These are phyloP conservation scores for Salix caprea DNA, from an alignment of 345 rosid genomes.

Conservation along the genomic window DNA sequence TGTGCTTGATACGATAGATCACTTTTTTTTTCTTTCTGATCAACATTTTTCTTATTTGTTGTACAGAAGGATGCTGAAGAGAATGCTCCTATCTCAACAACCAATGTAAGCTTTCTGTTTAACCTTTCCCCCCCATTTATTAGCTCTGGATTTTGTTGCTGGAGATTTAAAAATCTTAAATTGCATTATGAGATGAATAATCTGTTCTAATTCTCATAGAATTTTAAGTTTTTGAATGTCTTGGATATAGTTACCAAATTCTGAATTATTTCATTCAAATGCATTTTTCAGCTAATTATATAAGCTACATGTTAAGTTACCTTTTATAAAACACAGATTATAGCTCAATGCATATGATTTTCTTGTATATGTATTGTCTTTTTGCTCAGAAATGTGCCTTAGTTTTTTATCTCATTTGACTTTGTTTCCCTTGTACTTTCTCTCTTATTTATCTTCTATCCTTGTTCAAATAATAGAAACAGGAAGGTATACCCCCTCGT, in stretches of 20 bases:
- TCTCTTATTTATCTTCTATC: neutral
- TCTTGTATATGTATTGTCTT: neutral
- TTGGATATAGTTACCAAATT: constrained; percentile 2
- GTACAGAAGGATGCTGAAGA: constrained; percentile 45
- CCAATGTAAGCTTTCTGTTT: constrained; percentile 42
- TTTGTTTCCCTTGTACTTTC: neutral
- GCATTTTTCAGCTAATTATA: neutral
- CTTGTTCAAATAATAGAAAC: constrained; percentile 47
- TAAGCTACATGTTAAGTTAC: neutral
- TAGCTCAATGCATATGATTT: neutral
- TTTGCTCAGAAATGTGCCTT: neutral
- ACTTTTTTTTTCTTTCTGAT: neutral
- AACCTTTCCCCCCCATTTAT: neutral
- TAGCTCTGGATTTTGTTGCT: neutral
- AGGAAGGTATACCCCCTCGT: constrained; percentile 92
- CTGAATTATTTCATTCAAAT: neutral
- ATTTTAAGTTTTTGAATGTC: neutral
- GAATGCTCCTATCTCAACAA: constrained; percentile 25
- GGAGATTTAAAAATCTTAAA: neutral
- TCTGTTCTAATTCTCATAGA: neutral
- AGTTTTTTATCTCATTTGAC: neutral
- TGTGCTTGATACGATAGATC: constrained; percentile 1
- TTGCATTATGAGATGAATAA: neutral
- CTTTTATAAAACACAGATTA: neutral
- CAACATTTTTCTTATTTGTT: constrained; percentile 12